These are phyloP conservation scores for Scleroderma citrinum DNA, from an alignment of 768 basidiomycete species.

Conservation along the genomic window DNA sequence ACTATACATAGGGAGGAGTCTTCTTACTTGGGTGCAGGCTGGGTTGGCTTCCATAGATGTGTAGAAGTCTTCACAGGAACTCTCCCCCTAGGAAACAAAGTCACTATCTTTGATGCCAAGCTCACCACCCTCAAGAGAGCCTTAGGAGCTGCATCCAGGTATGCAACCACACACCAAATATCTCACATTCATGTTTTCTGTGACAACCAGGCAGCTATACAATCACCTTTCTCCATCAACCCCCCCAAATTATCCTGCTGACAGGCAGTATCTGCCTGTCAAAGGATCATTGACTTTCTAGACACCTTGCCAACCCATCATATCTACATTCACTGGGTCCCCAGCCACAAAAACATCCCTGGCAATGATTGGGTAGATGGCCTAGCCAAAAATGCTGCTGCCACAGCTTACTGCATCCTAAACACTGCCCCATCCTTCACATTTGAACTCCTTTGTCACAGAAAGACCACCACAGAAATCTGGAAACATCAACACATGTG, in stretches of 20 bases:
- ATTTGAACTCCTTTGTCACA: not conserved
- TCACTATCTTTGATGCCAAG: not conserved
- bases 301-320: not conserved
- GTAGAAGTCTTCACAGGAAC: not conserved
- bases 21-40: not conserved
- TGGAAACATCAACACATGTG: not conserved
- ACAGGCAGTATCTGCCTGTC: not conserved
- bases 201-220: not conserved
- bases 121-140: not conserved
- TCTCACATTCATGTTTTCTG: not conserved
- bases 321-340: not conserved
- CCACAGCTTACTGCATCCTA: not conserved
- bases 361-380: not conserved
- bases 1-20: not conserved
- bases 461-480: too few species aligned
- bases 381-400: not conserved
- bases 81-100: not conserved
- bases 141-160: not conserved
- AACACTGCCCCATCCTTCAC: not conserved
- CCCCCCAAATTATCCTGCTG: not conserved
- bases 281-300: not conserved
- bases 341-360: not conserved
- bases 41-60: not conserved
- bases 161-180: not conserved
- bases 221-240: not conserved